These are phyloP conservation scores for Monosporascus sp. DNA, from an alignment of 2,329 filamentous ascomycete species.

Conservation along the genomic window DNA sequence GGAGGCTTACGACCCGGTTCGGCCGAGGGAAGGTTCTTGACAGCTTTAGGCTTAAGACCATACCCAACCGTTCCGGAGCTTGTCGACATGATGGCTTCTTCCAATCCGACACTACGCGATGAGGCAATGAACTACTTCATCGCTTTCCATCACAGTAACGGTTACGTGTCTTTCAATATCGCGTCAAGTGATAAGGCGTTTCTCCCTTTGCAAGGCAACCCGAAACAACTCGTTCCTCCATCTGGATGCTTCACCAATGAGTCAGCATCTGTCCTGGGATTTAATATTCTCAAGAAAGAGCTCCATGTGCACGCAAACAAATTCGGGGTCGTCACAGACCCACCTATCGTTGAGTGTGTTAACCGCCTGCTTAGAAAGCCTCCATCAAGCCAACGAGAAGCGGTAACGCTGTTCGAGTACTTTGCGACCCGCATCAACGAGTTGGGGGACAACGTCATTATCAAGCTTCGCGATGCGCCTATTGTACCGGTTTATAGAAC, in stretches of 20 bases:
- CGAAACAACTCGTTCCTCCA: constrained; percentile 63
- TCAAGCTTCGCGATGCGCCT: constrained; percentile 56
- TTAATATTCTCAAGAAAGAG: constrained; percentile 69
- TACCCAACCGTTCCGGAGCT: constrained; percentile 70
- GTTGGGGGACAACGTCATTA: constrained; percentile 56
- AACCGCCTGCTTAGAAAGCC: constrained; percentile 67
- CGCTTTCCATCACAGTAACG: constrained; percentile 70
- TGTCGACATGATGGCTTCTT: constrained; percentile 69
- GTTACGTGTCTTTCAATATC: constrained; percentile 64
- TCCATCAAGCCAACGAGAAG: constrained; percentile 61
- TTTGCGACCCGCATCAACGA: constrained; percentile 74
- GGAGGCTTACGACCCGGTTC: constrained; percentile 60
- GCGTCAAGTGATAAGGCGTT: constrained; percentile 52
- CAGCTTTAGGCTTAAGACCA: constrained; percentile 65
- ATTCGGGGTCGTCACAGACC: constrained; percentile 81
- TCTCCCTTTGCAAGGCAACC: constrained; percentile 68
- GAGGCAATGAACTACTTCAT: constrained; percentile 79
- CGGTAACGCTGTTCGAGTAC: constrained; percentile 73
- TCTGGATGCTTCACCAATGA: constrained; percentile 79
- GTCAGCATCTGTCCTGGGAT: constrained; percentile 71
- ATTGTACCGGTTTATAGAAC: constrained; percentile 65
- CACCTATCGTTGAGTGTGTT: constrained; percentile 72
- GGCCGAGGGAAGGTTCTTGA: constrained; percentile 70
- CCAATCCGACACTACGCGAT: constrained; percentile 54
- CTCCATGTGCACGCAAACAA: constrained; percentile 75